Percentiles rank a stretch among this genome's conserved stretches.
These are phyloP conservation scores for Punica granatum DNA, from an alignment of 345 rosid species.

Conservation along the genomic window DNA sequence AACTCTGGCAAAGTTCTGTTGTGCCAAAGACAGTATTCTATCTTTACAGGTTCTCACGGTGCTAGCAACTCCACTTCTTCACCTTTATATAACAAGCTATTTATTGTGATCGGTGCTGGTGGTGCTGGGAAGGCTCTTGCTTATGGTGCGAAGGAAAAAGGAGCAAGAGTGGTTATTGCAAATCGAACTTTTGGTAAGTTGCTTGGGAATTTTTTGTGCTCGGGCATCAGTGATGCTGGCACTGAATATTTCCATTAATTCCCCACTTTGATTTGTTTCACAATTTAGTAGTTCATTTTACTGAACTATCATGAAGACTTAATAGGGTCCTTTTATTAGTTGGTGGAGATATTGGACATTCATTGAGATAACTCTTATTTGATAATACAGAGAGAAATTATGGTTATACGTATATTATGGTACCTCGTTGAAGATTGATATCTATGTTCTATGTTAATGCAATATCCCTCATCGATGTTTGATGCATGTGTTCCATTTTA, in stretches of 20 bases:
- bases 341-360: too few species aligned
- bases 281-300: too few species aligned
- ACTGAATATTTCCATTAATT: background rate
- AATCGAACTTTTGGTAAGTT: constrained; percentile 74
- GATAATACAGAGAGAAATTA: too few species aligned
- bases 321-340: too few species aligned
- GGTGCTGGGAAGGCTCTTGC: constrained; percentile 97
- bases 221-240: too few species aligned
- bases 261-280: background rate
- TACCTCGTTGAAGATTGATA: background rate
- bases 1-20: background rate
- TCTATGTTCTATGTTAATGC: background rate
- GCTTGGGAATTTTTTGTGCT: constrained; percentile 3
- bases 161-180: constrained; percentile 77
- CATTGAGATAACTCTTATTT: too few species aligned
- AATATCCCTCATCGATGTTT: background rate
- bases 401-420: background rate
- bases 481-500: constrained; percentile 12
- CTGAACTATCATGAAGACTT: too few species aligned
- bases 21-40: background rate
- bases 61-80: constrained; percentile 27
- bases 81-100: constrained; percentile 69
- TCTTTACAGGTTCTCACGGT: constrained; percentile 33
- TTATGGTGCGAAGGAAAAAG: constrained; percentile 89
- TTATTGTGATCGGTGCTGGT: constrained; percentile 92